Conservation (phyloP, 805 yeast species). For the Starmerella potacharoeniae region DNA sequence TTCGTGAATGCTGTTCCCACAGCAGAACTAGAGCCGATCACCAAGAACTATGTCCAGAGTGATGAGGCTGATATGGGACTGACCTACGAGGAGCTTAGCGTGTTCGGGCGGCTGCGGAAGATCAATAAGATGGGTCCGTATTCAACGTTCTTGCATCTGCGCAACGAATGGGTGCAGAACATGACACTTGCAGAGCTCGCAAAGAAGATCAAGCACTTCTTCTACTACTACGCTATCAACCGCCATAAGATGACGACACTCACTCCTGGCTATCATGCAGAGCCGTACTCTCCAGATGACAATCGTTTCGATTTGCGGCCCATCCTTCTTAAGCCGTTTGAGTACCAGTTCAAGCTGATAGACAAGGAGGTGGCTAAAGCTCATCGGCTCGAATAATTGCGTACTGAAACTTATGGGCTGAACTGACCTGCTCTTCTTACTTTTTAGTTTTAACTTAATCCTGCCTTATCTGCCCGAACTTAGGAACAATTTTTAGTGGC, state of each 20-base stretch:
- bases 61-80: slow-evolving; percentile 98
- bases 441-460: neutral
- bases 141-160: slow-evolving; percentile 79
- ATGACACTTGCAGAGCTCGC: slow-evolving; percentile 78
- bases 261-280: slow-evolving; percentile 97
- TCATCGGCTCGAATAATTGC: neutral
- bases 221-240: slow-evolving; percentile 86
- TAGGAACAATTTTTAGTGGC: slow-evolving; percentile 25
- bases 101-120: slow-evolving; percentile 83
- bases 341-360: slow-evolving; percentile 82
- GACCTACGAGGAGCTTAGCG: slow-evolving; percentile 85
- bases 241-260: slow-evolving; percentile 96
- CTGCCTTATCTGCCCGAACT: slow-evolving; percentile 27
- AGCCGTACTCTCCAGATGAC: slow-evolving; percentile 96
- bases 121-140: slow-evolving; percentile 93
- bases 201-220: slow-evolving; percentile 82
- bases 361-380: slow-evolving; percentile 48
- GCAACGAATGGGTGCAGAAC: slow-evolving; percentile 75
- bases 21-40: slow-evolving; percentile 95
- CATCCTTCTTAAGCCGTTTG: slow-evolving; percentile 83
- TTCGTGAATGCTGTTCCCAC: slow-evolving; percentile 92
- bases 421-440: neutral
- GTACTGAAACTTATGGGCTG: too few relatives aligned
- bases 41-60: slow-evolving; percentile 81
- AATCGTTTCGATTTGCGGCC: slow-evolving; percentile 93